Evolutionary conservation across 352 stramenopile genomes (phyloP).

Genomic region (Halophytophthora polymorphica): DNA sequence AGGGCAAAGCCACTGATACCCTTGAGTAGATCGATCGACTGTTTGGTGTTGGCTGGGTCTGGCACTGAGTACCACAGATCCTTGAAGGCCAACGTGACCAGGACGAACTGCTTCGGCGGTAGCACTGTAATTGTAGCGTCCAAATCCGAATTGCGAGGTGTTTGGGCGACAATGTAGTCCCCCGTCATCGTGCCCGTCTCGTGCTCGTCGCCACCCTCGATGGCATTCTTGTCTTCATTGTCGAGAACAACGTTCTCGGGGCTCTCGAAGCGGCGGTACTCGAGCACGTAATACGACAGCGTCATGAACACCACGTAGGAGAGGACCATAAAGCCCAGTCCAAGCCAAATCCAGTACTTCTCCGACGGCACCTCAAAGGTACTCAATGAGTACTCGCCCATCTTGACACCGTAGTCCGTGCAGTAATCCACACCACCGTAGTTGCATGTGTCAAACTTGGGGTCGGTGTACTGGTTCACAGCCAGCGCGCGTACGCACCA

Average conservation of each 20-base stretch:
- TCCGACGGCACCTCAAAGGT: constrained; percentile 25
- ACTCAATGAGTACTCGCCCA: constrained; percentile 33
- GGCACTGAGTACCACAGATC: constrained; percentile 47
- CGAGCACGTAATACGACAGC: constrained; percentile 22
- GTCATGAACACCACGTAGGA: constrained; percentile 33
- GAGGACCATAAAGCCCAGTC: constrained; percentile 18
- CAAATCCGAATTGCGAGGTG: neutral
- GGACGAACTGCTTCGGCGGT: constrained; percentile 23
- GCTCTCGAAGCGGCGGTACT: constrained; percentile 26
- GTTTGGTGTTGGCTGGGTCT: constrained; percentile 25
- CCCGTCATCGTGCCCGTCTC: neutral
- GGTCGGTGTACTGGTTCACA: constrained; percentile 29
- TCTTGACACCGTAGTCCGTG: constrained; percentile 14
- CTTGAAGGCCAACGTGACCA: constrained; percentile 42
- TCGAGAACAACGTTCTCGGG: constrained; percentile 18
- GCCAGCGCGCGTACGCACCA: constrained; percentile 33
- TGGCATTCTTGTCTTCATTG: constrained; percentile 9
- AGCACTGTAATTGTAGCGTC: neutral
- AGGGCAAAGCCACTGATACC: constrained; percentile 29
- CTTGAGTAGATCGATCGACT: constrained; percentile 43
- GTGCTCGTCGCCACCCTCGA: no score
- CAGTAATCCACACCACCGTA: constrained; percentile 30
- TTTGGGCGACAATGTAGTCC: constrained; percentile 8
- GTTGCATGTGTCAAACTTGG: constrained; percentile 15
- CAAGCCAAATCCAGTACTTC: constrained; percentile 25